Evolutionary conservation across 2,329 filamentous ascomycete species (phyloP), one percentile per base, ranked within the genome.

Genomic region (Phoma sp.): DNA sequence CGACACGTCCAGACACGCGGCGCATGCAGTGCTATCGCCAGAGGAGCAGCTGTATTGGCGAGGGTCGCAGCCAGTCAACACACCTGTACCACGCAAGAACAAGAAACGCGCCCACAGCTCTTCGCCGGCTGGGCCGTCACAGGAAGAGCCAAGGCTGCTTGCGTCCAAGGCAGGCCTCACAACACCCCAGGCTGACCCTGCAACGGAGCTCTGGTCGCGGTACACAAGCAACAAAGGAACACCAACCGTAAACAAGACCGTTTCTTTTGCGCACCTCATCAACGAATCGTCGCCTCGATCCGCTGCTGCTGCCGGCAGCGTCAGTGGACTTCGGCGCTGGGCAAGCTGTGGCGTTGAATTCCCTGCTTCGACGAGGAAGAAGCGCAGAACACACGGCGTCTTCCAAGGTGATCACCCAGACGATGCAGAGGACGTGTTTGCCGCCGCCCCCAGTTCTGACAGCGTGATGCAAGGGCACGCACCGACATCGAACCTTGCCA

Each of bases 31-130:
- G n/a, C 69, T 77, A 17, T 86, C 85, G 1, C 85, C 85, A 0
- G 82, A 86, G 59, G 85, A 88, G 58, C 82, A 85, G 64, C 78
- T 88, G 39, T 79, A 81, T 43, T 88, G 85, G 85, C 81, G 85
- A 36, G 71, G 72, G 13, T 78, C 79, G 12, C 79, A 78, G 59
- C 77, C 77, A 6, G 69, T 74, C 7, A 72, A 73, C 33, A 76
- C 79, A 19, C 78, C 79, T 15, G 67, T 80, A 1, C 61, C 64
- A 2, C 73, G 76, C 32, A 75, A 76, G 40, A 75, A 76, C 60
- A 74, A 75, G 49, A 80, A 80, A 63, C 73, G 80, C 39, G 77
- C 78, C 4, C 69, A 75, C 53, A 81, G 79, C 62, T 81, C 80
- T 0, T 81, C 80, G 37, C 78, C 79, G 1, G 53, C 74, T 59